A percentile compares a stretch with the other conserved stretches of the same genome.
Evolutionary conservation across 2,329 filamentous ascomycete species (phyloP).

Genomic region (Botrytis elliptica): DNA sequence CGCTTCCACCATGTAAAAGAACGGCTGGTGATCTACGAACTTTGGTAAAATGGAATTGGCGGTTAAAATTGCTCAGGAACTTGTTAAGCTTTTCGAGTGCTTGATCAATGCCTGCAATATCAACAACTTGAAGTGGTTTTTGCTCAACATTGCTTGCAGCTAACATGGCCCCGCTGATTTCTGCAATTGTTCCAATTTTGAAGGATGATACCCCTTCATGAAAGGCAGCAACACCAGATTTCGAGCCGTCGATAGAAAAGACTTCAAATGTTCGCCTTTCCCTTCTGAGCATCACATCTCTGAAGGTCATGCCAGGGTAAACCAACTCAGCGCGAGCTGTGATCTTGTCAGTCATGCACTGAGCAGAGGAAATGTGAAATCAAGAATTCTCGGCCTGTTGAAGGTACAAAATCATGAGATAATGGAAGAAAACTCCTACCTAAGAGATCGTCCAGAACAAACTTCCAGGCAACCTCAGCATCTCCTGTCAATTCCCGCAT

Average conservation of each 20-base stretch:
- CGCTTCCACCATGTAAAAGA: conserved; percentile 71
- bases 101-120: conserved; percentile 65
- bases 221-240: conserved; percentile 42
- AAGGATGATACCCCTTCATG: conserved; percentile 31
- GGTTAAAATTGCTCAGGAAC: conserved; percentile 58
- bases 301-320: conserved; percentile 68
- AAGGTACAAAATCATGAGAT: not conserved
- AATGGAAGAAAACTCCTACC: conserved; percentile 32
- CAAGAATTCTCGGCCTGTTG: not conserved
- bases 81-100: conserved; percentile 66
- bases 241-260: conserved; percentile 51
- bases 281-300: conserved; percentile 57
- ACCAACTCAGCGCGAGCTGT: conserved; percentile 65
- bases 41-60: conserved; percentile 35
- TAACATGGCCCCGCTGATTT: conserved; percentile 17
- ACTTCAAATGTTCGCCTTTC: conserved; percentile 62
- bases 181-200: conserved; percentile 28
- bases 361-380: not conserved
- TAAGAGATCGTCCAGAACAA: conserved; percentile 46
- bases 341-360: conserved; percentile 28
- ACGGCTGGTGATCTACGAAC: conserved; percentile 41
- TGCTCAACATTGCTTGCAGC: conserved; percentile 20
- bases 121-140: conserved; percentile 46
- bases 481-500: conserved; percentile 37
- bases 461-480: conserved; percentile 48